Conservation (phyloP, 148 eudicot species). For the Camellia lanceoleosa region DNA sequence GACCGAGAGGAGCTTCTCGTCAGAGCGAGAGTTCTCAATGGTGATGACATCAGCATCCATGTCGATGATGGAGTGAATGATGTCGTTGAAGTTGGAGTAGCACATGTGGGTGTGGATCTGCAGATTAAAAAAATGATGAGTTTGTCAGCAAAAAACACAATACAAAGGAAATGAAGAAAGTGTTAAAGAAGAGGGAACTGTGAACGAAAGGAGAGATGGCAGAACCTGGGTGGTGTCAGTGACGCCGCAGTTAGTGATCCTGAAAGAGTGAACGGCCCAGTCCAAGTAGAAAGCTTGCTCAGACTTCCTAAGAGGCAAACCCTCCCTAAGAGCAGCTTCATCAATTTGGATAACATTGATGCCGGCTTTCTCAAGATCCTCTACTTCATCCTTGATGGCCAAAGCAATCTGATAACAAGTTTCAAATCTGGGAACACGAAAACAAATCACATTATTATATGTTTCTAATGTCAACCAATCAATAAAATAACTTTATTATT, state of each 20-base stretch:
- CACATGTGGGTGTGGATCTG: slow-evolving; percentile 99
- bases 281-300: slow-evolving; percentile 91
- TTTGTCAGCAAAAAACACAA: neutral
- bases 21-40: slow-evolving; percentile 96
- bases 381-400: slow-evolving; percentile 95
- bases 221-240: slow-evolving; percentile 81
- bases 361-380: slow-evolving; percentile 94
- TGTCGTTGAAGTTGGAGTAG: slow-evolving; percentile 97
- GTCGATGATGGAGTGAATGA: slow-evolving; percentile 95
- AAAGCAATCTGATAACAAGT: slow-evolving; percentile 97
- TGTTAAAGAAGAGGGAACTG: neutral
- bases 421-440: slow-evolving; percentile 52
- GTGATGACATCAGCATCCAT: slow-evolving; percentile 99
- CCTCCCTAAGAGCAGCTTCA: slow-evolving; percentile 98
- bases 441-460: neutral
- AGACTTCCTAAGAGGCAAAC: slow-evolving; percentile 86
- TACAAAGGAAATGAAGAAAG: neutral
- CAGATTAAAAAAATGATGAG: neutral
- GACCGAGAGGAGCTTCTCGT: slow-evolving; percentile 93
- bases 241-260: slow-evolving; percentile 89
- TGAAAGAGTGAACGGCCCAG: slow-evolving; percentile 98
- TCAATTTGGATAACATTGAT: slow-evolving; percentile 90
- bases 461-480: neutral
- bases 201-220: neutral
- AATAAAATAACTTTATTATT: neutral